Base-by-base conservation (phyloP, 1,139 yeast species). In the Saccharomyces pastorianus region DNA sequence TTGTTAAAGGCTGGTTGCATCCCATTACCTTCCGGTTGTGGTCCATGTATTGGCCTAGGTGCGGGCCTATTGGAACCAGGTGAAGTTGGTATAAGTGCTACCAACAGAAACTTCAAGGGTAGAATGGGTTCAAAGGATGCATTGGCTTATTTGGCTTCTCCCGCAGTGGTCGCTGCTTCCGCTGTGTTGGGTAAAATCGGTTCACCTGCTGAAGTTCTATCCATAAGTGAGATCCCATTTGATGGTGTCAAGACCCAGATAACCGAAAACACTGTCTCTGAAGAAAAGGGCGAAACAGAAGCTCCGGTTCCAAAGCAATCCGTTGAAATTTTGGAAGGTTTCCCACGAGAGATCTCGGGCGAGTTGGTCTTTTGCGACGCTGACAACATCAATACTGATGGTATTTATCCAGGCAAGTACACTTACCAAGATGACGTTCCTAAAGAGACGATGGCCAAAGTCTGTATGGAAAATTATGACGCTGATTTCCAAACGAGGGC, bases 61-160 rank as follows among this genome's bases (percentile, higher is more conserved):
- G 79, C 95, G 42, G 99, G 99, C 52, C 76, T 93, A 59, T 77
- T 93, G 64, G 84, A 93, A 71, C 93, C 89, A 49, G 99, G 99
- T 48, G 97, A 93, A 72, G 95, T 95, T 55, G 99, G 99, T 60
- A 95, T 93, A 66, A 88, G 96, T 61, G 99, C 99, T 56, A 95
- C 99, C 7, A 93, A 93, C 76, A 83, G 99, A 76, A 93, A 93
- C 73, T 93, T 93, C 79, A 95, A 95, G 75, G 99, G 99, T 56
- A 84, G 99, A 76, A 93, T 93, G 99, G 99, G 99, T 5, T 87
- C 96, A 11, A 86, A 87, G 65, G 96, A 93, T 65, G 99, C 99
- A 0, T 76, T 90, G 59, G 99, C 99, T 0, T 93, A 88, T 71
- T 80, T 93, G 61, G 97, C 97, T 0, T 89, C 97, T 2, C 99